These are phyloP conservation scores for Priceomyces carsonii DNA, from an alignment of 805 yeast species.

Conservation along the genomic window DNA sequence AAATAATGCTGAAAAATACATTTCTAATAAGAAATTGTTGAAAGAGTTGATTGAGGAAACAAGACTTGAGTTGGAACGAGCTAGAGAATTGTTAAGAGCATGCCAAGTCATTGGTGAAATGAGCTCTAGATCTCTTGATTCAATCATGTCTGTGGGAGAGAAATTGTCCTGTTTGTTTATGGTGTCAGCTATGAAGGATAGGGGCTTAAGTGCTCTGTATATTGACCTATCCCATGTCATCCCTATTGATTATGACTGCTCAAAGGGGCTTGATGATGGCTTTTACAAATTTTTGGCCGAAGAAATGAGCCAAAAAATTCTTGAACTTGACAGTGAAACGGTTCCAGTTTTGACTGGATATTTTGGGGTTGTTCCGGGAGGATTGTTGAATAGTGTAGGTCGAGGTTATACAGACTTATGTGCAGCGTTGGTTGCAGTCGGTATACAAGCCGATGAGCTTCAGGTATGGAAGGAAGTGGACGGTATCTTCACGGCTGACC, in stretches of 20 bases:
- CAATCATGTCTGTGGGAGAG: slow-evolving; percentile 92
- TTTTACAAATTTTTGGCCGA: slow-evolving; percentile 61
- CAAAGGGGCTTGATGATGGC: slow-evolving; percentile 62
- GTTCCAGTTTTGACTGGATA: slow-evolving; percentile 96
- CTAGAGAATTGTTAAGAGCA: slow-evolving; percentile 75
- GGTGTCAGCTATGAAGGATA: slow-evolving; percentile 81
- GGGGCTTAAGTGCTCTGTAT: slow-evolving; percentile 74
- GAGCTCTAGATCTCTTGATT: slow-evolving; percentile 81
- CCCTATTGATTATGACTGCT: slow-evolving; percentile 57
- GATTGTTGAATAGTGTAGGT: slow-evolving; percentile 88
- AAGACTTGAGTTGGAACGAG: slow-evolving; percentile 62
- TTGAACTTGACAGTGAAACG: slow-evolving; percentile 38
- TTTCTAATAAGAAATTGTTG: slow-evolving; percentile 48
- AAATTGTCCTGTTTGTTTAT: slow-evolving; percentile 87
- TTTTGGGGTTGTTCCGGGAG: slow-evolving; percentile 96
- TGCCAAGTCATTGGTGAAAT: slow-evolving; percentile 91
- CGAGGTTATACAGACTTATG: slow-evolving; percentile 97
- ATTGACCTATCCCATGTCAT: slow-evolving; percentile 77
- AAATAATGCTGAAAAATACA: slow-evolving; percentile 60
- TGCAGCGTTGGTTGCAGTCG: slow-evolving; percentile 96
- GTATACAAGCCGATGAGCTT: slow-evolving; percentile 85
- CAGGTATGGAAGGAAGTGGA: slow-evolving; percentile 99
- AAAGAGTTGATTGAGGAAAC: slow-evolving; percentile 59
- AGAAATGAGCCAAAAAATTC: slow-evolving; percentile 52
- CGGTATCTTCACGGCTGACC: slow-evolving; percentile 98